Evolutionary conservation across 192 early-diverging fungal genomes (phyloP).

Genomic region (Chytriomyces sp.): DNA sequence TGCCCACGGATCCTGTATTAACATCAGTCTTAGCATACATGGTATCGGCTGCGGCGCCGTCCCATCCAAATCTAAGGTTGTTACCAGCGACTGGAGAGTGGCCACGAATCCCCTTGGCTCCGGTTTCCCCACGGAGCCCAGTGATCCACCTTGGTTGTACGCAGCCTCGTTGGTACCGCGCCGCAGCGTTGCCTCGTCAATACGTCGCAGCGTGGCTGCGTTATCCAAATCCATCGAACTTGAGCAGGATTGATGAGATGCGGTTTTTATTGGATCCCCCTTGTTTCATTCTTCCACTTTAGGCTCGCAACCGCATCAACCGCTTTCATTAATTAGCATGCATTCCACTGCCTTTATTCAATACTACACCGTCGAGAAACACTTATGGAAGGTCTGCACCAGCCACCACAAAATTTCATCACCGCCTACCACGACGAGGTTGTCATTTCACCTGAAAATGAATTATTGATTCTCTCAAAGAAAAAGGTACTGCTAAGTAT

Average conservation of each 20-base stretch:
- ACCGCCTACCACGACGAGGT: no score
- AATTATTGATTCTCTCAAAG: no score
- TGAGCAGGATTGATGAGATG: neutral
- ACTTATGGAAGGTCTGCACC: no score
- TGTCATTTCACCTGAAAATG: no score
- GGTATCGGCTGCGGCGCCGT: neutral
- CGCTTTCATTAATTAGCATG: no score
- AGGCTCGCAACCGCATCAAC: neutral
- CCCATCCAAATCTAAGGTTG: neutral
- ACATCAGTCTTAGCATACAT: neutral
- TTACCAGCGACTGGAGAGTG: neutral
- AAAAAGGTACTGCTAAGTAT: no score
- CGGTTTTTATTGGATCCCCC: neutral
- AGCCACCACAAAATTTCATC: no score
- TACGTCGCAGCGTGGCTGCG: constrained; percentile 9
- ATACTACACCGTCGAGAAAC: no score
- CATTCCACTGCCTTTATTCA: no score
- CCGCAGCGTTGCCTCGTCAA: constrained; percentile 18
- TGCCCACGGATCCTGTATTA: constrained; percentile 37
- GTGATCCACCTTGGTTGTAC: no score
- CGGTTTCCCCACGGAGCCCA: neutral
- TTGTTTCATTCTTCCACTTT: neutral
- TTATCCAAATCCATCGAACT: neutral
- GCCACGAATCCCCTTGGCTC: neutral
- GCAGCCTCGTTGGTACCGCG: neutral